Evolutionary conservation across 1,139 yeast species (phyloP).

Genomic region (Taphrina sp.): DNA sequence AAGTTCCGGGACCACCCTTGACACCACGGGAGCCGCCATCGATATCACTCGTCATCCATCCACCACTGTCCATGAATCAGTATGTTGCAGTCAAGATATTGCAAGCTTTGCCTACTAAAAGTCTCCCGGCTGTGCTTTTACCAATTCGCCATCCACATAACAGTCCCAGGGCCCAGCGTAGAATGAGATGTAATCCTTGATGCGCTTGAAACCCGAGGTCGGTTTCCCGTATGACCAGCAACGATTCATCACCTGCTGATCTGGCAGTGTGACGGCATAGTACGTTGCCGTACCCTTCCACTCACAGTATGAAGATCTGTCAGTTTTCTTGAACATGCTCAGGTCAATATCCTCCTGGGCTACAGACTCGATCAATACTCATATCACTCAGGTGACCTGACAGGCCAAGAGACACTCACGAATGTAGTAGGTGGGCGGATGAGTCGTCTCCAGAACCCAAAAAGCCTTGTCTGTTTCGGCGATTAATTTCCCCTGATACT

Average conservation of each 20-base stretch:
- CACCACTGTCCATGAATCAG: constrained; percentile 14
- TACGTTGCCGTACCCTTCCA: constrained; percentile 28
- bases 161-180: constrained; percentile 30
- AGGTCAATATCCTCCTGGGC: constrained; percentile 19
- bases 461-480: constrained; percentile 23
- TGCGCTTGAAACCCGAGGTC: constrained; percentile 5
- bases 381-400: not conserved
- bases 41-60: constrained; percentile 26
- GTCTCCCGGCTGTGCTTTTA: constrained; percentile 26
- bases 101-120: not conserved
- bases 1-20: constrained; percentile 28
- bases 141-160: constrained; percentile 23
- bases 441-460: constrained; percentile 32
- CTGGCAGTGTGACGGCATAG: constrained; percentile 1
- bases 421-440: constrained; percentile 27
- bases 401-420: constrained; percentile 2
- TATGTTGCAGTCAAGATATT: not conserved
- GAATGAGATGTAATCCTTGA: constrained; percentile 29
- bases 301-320: constrained; percentile 18
- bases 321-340: constrained; percentile 11
- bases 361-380: not conserved
- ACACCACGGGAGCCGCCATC: constrained; percentile 26
- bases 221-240: constrained; percentile 28
- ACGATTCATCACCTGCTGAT: constrained; percentile 3
- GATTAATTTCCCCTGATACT: constrained; percentile 6